These are phyloP conservation scores for Ceratobasidium sp. DNA, from an alignment of 1,284 basidiomycete species.

Conservation along the genomic window DNA sequence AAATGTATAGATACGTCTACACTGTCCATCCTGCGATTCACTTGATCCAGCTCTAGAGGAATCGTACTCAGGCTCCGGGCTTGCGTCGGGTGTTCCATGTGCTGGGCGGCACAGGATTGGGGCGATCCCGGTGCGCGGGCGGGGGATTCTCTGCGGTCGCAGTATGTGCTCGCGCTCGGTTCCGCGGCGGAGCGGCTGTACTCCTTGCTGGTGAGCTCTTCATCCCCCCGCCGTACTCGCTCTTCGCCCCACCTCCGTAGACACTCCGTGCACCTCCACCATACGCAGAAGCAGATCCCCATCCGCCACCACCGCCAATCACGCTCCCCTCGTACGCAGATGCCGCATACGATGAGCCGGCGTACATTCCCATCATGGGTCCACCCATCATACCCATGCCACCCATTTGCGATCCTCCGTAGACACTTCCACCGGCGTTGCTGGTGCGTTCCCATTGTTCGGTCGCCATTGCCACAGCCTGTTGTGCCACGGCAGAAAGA, in stretches of 20 bases:
- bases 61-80: background rate
- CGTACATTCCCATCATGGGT: conserved; percentile 46
- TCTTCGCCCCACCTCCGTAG: conserved; percentile 65
- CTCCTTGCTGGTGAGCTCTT: conserved; percentile 25
- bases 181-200: conserved; percentile 40
- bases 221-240: conserved; percentile 61
- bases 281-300: conserved; percentile 57
- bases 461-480: conserved; percentile 79
- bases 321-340: conserved; percentile 62
- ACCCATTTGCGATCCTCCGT: conserved; percentile 50
- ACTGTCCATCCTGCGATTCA: background rate
- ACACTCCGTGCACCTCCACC: conserved; percentile 47
- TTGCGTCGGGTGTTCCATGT: conserved; percentile 24
- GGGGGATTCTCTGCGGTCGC: conserved; percentile 54
- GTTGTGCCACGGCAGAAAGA: conserved; percentile 83
- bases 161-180: conserved; percentile 62
- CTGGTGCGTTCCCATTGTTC: conserved; percentile 87
- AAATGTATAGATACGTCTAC: conserved; percentile 8
- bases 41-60: background rate
- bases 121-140: conserved; percentile 9
- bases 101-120: conserved; percentile 11
- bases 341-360: conserved; percentile 57
- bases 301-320: conserved; percentile 54
- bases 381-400: conserved; percentile 50
- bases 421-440: conserved; percentile 53